Conservation (phyloP, 2,329 filamentous ascomycete species). For the Tympanopsis confertula region DNA sequence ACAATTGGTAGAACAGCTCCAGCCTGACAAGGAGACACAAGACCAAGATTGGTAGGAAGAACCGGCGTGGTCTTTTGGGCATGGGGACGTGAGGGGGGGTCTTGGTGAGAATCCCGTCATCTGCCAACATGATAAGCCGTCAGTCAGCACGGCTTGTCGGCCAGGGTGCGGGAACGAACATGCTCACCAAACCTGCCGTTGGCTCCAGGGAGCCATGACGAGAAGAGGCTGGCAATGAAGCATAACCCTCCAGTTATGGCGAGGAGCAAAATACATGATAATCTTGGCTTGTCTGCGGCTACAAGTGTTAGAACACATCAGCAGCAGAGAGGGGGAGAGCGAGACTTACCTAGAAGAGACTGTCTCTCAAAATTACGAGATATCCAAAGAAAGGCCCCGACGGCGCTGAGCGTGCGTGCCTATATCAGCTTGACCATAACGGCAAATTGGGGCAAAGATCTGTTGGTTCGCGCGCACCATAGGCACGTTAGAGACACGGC, state of each 20-base stretch:
- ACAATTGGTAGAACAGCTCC: constrained; percentile 32
- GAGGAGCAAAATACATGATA: constrained; percentile 34
- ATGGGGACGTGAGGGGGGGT: constrained; percentile 16
- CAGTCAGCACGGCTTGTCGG: constrained; percentile 2
- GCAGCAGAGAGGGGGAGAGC: not conserved
- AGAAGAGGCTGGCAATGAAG: constrained; percentile 26
- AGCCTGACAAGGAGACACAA: constrained; percentile 32
- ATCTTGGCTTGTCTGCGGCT: constrained; percentile 33
- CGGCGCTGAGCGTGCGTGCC: constrained; percentile 24
- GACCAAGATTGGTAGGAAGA: constrained; percentile 30
- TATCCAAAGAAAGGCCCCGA: constrained; percentile 35
- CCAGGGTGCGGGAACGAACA: not conserved
- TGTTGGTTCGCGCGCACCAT: too few species aligned
- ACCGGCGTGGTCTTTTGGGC: constrained; percentile 33
- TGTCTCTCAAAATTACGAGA: constrained; percentile 32
- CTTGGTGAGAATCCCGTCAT: constrained; percentile 19
- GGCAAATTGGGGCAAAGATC: too few species aligned
- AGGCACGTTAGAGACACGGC: too few species aligned
- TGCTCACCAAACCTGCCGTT: constrained; percentile 31
- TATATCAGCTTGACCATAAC: too few species aligned
- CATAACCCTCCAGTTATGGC: constrained; percentile 29
- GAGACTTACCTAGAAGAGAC: constrained; percentile 30
- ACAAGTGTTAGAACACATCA: constrained; percentile 6
- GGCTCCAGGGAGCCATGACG: constrained; percentile 32
- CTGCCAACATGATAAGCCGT: constrained; percentile 4